These are phyloP conservation scores for Venturia pyrina DNA, from an alignment of 2,329 filamentous ascomycete species.

Conservation along the genomic window DNA sequence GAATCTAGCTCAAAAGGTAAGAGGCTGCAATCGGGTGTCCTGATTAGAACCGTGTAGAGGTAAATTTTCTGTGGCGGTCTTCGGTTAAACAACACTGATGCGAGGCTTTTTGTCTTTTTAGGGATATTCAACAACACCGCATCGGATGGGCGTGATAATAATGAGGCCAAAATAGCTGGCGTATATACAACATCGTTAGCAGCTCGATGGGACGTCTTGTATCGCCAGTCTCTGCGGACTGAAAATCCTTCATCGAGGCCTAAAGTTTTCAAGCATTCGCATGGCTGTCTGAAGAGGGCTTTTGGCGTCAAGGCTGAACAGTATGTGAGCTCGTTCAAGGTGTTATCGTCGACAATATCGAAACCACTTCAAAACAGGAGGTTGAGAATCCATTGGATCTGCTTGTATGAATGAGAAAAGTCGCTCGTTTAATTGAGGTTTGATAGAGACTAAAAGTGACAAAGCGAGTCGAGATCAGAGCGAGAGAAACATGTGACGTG, in stretches of 20 bases:
- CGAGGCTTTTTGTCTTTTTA: neutral
- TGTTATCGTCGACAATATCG: too few species aligned
- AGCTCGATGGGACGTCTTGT: neutral
- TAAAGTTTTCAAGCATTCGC: neutral
- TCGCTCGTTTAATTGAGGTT: too few species aligned
- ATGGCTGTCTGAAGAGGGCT: too few species aligned
- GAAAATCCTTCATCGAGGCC: neutral
- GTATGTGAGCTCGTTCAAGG: too few species aligned
- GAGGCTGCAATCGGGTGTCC: neutral
- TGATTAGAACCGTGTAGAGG: neutral
- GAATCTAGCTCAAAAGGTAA: neutral
- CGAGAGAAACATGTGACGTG: too few species aligned
- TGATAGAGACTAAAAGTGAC: too few species aligned
- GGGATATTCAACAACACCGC: neutral
- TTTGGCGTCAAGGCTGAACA: too few species aligned
- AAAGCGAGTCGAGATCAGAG: too few species aligned
- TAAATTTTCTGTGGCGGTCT: neutral
- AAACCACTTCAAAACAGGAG: too few species aligned
- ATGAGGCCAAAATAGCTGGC: neutral
- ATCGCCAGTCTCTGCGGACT: neutral
- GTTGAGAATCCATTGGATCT: too few species aligned
- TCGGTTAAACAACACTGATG: neutral
- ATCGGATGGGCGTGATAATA: neutral
- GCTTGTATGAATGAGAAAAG: too few species aligned
- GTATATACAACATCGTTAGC: slow-evolving; percentile 5